Percentiles rank a stretch among this genome's conserved stretches.
phyloP scores from a whole-genome alignment of 2,329 filamentous ascomycete genomes.

The Ophiocordyceps robertsii region DNA sequence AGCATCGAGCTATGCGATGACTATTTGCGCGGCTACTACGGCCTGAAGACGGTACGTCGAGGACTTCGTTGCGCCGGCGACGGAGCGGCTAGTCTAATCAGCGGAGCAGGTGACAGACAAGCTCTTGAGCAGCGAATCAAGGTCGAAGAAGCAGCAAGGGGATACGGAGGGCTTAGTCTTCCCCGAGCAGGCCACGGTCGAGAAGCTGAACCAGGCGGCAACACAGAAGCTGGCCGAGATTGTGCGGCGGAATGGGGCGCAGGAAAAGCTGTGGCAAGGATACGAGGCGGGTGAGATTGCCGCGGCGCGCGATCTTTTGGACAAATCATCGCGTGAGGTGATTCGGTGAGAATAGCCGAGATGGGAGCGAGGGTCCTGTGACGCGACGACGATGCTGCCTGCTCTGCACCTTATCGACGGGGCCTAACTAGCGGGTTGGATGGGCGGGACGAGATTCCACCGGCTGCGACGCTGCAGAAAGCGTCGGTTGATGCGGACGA shows the following conservation, averaged over 20 bases:
- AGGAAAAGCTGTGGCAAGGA: slow-evolving; percentile 56
- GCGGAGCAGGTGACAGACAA: slow-evolving; percentile 31
- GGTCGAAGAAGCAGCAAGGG: slow-evolving; percentile 26
- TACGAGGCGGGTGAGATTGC: slow-evolving; percentile 60
- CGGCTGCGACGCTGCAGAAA: not conserved
- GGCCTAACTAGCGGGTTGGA: no score
- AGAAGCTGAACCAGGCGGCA: slow-evolving; percentile 57
- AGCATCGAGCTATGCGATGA: slow-evolving; percentile 89
- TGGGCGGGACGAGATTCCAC: no score
- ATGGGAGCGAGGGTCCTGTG: slow-evolving; percentile 2
- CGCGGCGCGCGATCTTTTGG: slow-evolving; percentile 55
- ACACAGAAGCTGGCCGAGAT: slow-evolving; percentile 68
- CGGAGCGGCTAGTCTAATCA: not conserved
- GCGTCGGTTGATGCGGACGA: not conserved
- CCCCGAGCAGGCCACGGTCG: slow-evolving; percentile 44
- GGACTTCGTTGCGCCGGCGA: no score
- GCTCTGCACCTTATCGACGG: not conserved
- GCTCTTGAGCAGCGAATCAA: slow-evolving; percentile 30
- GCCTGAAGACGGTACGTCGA: slow-evolving; percentile 59
- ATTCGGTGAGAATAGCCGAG: slow-evolving; percentile 22
- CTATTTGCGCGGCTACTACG: slow-evolving; percentile 86
- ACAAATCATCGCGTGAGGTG: slow-evolving; percentile 31
- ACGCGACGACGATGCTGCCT: slow-evolving; percentile 1
- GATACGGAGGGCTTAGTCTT: slow-evolving; percentile 37
- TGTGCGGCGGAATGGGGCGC: slow-evolving; percentile 45